phyloP scores from a whole-genome alignment of 176 grass and related monocot species.

The Musa schizocarpa region DNA sequence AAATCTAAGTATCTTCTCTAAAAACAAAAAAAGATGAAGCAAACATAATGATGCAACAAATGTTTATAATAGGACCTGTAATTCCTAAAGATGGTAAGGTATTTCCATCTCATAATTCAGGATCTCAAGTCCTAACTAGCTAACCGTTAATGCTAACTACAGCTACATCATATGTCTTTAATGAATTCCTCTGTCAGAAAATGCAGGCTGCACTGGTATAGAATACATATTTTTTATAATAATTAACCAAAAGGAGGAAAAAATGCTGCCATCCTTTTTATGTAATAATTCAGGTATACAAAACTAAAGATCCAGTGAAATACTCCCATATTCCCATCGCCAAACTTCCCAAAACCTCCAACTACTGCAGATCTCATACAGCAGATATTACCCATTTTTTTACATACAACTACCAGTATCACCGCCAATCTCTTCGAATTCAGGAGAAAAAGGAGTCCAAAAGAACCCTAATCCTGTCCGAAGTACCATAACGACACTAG shows the following conservation, averaged over 20 bases:
- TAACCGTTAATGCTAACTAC: conserved; percentile 21
- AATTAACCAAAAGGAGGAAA: no score
- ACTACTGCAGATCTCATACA: neutral
- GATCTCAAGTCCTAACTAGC: no score
- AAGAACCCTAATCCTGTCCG: neutral
- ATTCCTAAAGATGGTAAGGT: neutral
- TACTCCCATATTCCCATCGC: neutral
- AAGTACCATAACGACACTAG: neutral
- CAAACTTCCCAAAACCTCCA: neutral
- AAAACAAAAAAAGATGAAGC: neutral
- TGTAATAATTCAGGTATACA: neutral
- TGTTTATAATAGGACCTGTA: neutral
- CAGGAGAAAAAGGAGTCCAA: neutral
- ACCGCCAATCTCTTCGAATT: neutral
- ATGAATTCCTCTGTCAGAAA: conserved; percentile 1
- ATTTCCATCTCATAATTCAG: neutral
- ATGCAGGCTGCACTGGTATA: no score
- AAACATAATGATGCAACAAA: neutral
- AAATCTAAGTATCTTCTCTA: neutral
- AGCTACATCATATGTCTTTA: conserved; percentile 47
- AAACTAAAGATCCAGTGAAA: neutral
- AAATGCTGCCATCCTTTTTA: neutral
- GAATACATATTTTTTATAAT: no score
- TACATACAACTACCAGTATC: neutral
- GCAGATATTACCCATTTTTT: neutral